These are phyloP conservation scores for Beauveria sp. DNA, from an alignment of 2,329 filamentous ascomycete genomes.

Conservation along the genomic window DNA sequence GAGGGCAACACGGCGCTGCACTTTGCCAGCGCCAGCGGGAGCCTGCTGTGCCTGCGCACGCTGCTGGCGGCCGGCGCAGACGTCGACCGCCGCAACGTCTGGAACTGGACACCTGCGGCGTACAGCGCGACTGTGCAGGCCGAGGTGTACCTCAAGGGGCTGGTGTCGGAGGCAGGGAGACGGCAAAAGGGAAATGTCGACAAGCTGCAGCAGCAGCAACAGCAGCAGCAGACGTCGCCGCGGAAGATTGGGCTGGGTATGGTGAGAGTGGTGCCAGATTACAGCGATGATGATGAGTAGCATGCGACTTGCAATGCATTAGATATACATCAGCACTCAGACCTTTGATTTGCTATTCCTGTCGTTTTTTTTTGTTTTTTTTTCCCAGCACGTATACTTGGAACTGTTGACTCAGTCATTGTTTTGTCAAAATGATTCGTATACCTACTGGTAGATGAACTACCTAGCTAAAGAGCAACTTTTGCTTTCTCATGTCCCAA, in stretches of 20 bases:
- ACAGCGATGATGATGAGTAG: constrained; percentile 29
- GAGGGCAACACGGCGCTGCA: constrained; percentile 83
- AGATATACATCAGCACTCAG: background rate
- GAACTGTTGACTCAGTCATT: background rate
- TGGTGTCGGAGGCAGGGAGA: constrained; percentile 66
- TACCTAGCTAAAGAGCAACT: background rate
- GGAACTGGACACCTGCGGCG: constrained; percentile 75
- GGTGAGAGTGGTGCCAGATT: constrained; percentile 37
- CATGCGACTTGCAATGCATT: background rate
- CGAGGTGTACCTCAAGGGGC: constrained; percentile 73
- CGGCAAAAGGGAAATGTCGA: constrained; percentile 36
- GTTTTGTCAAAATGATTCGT: background rate
- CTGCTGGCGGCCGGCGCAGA: constrained; percentile 73
- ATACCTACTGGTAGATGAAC: background rate
- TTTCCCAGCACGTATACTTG: background rate
- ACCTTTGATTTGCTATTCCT: background rate
- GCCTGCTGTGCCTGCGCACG: constrained; percentile 68
- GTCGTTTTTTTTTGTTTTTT: background rate
- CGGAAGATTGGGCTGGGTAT: constrained; percentile 30
- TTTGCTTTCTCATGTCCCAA: background rate
- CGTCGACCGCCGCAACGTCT: constrained; percentile 62
- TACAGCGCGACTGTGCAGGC: constrained; percentile 78
- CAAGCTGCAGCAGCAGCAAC: constrained; percentile 21
- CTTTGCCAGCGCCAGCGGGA: constrained; percentile 76
- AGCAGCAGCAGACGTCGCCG: constrained; percentile 16